Conservation (phyloP, 495 filamentous ascomycete genomes). For the Darksidea phi region DNA sequence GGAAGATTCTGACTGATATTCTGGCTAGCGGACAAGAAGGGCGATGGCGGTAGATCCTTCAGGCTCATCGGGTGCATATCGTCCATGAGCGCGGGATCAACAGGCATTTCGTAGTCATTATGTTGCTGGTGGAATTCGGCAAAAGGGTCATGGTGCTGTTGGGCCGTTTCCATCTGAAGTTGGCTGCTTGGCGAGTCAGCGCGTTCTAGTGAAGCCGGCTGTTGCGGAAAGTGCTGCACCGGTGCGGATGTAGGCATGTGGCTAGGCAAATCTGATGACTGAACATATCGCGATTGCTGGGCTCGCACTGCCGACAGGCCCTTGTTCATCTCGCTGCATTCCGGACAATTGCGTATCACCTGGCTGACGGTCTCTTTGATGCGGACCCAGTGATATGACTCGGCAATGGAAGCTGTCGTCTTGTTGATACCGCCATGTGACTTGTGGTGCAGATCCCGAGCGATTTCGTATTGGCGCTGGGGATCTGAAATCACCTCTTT, state of each 20-base stretch:
- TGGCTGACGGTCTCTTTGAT: slow-evolving; percentile 97
- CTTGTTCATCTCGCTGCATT: slow-evolving; percentile 60
- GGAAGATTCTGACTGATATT: slow-evolving; percentile 12
- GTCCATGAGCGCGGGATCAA: slow-evolving; percentile 31
- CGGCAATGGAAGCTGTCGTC: slow-evolving; percentile 89
- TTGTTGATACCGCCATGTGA: slow-evolving; percentile 98
- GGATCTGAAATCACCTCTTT: slow-evolving; percentile 96
- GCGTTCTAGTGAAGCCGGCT: neutral
- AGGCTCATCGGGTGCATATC: slow-evolving; percentile 11
- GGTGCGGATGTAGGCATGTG: neutral
- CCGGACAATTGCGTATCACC: slow-evolving; percentile 86
- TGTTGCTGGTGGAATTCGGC: neutral
- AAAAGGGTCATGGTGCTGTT: slow-evolving; percentile 1
- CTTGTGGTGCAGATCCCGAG: slow-evolving; percentile 66
- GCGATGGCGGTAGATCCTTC: slow-evolving; percentile 26
- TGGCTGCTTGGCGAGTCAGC: slow-evolving; percentile 22
- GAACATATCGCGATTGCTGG: neutral
- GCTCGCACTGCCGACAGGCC: slow-evolving; percentile 12
- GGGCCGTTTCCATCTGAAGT: slow-evolving; percentile 26
- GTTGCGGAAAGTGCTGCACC: neutral
- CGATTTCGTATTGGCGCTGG: slow-evolving; percentile 87
- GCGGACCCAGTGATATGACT: slow-evolving; percentile 96
- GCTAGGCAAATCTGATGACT: neutral
- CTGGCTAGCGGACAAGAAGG: slow-evolving; percentile 24
- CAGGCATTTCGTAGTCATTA: slow-evolving; percentile 17